Evolutionary conservation across 2,329 filamentous ascomycete genomes (phyloP).

Genomic region (Immersiporthe knoxdaviesiana): DNA sequence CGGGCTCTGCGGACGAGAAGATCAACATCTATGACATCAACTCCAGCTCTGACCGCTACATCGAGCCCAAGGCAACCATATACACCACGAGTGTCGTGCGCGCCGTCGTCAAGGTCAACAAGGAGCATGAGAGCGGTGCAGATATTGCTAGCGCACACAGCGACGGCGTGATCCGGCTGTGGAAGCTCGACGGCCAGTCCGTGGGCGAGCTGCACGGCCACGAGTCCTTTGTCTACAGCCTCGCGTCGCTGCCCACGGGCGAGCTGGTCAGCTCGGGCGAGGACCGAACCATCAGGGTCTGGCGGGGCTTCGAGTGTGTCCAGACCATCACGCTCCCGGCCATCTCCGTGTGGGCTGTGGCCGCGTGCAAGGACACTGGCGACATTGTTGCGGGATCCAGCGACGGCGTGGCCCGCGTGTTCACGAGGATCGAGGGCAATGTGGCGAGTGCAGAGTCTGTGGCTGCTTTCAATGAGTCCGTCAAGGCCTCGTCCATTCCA

Average conservation of each 20-base stretch:
- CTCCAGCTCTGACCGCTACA: conserved; percentile 57
- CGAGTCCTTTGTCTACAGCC: conserved; percentile 91
- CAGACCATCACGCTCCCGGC: conserved; percentile 97
- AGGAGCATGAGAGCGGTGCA: conserved; percentile 76
- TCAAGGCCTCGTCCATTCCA: conserved; percentile 83
- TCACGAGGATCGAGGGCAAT: conserved; percentile 72
- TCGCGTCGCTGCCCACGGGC: conserved; percentile 76
- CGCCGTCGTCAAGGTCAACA: conserved; percentile 81
- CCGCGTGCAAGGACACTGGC: conserved; percentile 78
- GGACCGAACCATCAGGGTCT: conserved; percentile 89
- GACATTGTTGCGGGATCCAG: conserved; percentile 95
- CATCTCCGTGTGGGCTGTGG: conserved; percentile 93
- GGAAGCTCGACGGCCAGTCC: conserved; percentile 78
- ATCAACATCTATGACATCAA: conserved; percentile 83
- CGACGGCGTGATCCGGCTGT: conserved; percentile 85
- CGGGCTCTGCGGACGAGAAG: conserved; percentile 87
- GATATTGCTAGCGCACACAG: conserved; percentile 96
- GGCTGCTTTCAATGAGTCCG: conserved; percentile 77
- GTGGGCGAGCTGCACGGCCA: conserved; percentile 83
- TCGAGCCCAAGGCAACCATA: conserved; percentile 57
- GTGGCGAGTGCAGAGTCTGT: conserved; percentile 70
- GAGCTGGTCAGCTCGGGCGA: conserved; percentile 91
- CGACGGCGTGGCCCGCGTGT: conserved; percentile 83
- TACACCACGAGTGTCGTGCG: conserved; percentile 81
- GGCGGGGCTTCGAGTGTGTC: conserved; percentile 80